A percentile compares a stretch with the other conserved stretches of the same genome.
These are phyloP conservation scores for Ilex paraguariensis DNA, from an alignment of 305 asterid species.

Conservation along the genomic window DNA sequence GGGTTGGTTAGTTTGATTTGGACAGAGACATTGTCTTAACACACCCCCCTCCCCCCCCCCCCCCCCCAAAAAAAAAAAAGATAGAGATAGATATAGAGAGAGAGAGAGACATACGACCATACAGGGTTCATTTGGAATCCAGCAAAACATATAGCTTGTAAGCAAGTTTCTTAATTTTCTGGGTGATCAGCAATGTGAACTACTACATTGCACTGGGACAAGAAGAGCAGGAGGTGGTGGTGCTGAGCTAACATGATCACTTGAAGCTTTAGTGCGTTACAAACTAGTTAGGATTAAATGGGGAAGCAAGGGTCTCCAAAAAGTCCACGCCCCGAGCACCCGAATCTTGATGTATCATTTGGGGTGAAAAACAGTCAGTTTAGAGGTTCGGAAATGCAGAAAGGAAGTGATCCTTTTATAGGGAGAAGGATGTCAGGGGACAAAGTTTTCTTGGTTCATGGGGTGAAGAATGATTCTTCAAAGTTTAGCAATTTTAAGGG, in stretches of 20 bases:
- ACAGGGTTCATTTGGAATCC: conserved; percentile 8
- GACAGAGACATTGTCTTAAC: too few species aligned
- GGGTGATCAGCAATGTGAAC: neutral
- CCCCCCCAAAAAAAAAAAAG: too few species aligned
- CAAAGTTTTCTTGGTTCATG: conserved; percentile 33
- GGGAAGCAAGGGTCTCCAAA: conserved; percentile 43
- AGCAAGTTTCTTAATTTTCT: neutral
- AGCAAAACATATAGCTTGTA: neutral
- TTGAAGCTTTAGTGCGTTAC: neutral
- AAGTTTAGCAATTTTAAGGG: conserved; percentile 42
- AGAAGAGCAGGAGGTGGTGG: too few species aligned
- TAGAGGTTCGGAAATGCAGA: conserved; percentile 32
- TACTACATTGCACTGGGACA: neutral
- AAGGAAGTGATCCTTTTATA: conserved; percentile 32
- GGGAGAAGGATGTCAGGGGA: conserved; percentile 58
- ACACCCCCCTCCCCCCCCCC: too few species aligned
- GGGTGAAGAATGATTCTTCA: conserved; percentile 37
- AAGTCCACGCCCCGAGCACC: conserved; percentile 29
- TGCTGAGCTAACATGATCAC: too few species aligned
- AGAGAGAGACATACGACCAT: neutral
- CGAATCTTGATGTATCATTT: conserved; percentile 20
- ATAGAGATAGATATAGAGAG: neutral
- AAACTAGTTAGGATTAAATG: conserved; percentile 23
- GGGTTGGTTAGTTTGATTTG: neutral
- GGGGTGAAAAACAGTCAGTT: conserved; percentile 32